Evolutionary conservation across 2,329 filamentous ascomycete genomes (phyloP), one percentile per base, ranked within the genome.

Genomic region (Penicillium sp.): DNA sequence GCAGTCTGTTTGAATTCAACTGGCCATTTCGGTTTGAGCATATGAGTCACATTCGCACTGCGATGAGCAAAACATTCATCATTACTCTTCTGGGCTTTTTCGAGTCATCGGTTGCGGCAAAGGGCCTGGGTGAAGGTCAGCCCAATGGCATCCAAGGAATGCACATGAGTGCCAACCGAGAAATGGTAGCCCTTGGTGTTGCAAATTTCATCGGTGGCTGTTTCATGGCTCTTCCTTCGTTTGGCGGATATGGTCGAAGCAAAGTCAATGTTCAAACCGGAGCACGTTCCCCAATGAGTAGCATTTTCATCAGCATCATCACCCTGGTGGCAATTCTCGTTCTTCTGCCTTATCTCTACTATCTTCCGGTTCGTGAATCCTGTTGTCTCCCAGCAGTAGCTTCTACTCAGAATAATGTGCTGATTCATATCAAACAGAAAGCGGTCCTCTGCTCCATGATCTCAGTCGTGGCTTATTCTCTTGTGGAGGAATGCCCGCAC

Each of bases 21-120:
- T 97, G 92, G 81, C 93, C 94, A 0, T 94, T 97, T 65, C 84
- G 86, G 58, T 75, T 84, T 2, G 80, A 84, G 4, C 84, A 95
- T 61, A 86, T 97, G 79, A 81, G 84, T 20, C 88, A 97, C 67
- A 89, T 95, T 47, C 87, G 89, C 18, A 88, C 91, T 56, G 89
- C 91, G 30, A 88, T 97, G 81, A 87, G 90, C 45, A 97, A 94
- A 0, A 89, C 91, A 0, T 96, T 99, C 66, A 80, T 97, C 47
- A 96, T 99, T 58, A 91, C 92, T 0, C 80, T 99, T 20, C 85
- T 99, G 0, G 94, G 94, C n/a, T 99, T 99, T 74, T 99, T 99
- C 64, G 94, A 99, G 72, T 96, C 91, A 2, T 96, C 91, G 0
- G 91, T 99, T 10, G 94, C 94, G 1, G 94, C 94, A 29, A 97